Evolutionary conservation across 805 yeast genomes (phyloP), one percentile per base, ranked within the genome.

Genomic region (Wickerhamiella dianesei): DNA sequence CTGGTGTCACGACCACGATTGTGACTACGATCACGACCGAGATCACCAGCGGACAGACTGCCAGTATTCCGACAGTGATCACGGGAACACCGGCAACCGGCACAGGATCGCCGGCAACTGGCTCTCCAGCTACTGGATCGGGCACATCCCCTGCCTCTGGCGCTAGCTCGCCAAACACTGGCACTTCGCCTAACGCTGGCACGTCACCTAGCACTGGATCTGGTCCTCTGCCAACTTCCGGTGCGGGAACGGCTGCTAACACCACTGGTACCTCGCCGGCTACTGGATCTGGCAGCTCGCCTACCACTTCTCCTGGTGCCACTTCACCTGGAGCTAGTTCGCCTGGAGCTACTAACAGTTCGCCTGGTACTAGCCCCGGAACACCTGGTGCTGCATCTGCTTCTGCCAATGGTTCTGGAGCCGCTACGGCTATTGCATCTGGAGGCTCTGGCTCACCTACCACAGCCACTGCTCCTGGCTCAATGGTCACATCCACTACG

Each of bases 1-100:
- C 52, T 4, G 51, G 47, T 14, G 5, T n/a, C 5, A 44, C 50
- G 2, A 45, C 55, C 16, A 47, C 44, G 5, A 45, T 51, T 3
- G 47, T 46, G 16, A 46, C 52, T 8, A 41, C 51, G 20, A 47
- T 52, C 20, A 40, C 52, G 3, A 41, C 41, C 8, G 37, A 5
- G 8, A 6, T 36, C 17, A 6, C 39, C 39, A 17, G 16, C 19
- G 19, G 19, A 6, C 8, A 5, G 8, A 36, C 39, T 5, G 8
- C 17, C 8, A 36, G 39, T n/a, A 12, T 25, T 6, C 32, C 32
- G 6, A 6, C 32, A 25, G 32, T 25, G 32, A 25, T 25, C 6
- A 25, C 32, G 12, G 32, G 32, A 25, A 6, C 32, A 25, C 32
- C 32, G 6, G 32, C 9, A 6, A 25, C 32, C 12, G 32, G 32